phyloP scores from a whole-genome alignment of 2,329 filamentous ascomycete species.

The Penicillium crustosum region DNA sequence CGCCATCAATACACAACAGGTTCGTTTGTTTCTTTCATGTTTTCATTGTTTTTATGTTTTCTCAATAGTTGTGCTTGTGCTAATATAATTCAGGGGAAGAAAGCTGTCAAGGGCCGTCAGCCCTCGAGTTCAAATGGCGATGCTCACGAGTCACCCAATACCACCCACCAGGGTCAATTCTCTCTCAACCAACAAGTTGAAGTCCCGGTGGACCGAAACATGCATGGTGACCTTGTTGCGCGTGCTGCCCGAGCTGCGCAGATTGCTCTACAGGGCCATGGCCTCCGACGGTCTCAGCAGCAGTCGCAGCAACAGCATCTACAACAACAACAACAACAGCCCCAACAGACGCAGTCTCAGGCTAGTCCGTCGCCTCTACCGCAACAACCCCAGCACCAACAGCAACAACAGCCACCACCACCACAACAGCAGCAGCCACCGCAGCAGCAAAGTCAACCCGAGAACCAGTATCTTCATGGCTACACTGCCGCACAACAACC shows the following conservation, averaged over 20 bases:
- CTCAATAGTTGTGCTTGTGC: conserved; percentile 5
- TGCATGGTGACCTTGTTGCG: conserved; percentile 48
- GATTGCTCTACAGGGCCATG: conserved; percentile 48
- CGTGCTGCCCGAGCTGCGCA: conserved; percentile 50
- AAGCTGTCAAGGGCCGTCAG: conserved; percentile 39
- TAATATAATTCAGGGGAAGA: conserved; percentile 38
- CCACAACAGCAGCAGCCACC: conserved; percentile 25
- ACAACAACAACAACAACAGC: conserved; percentile 26
- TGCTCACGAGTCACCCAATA: conserved; percentile 36
- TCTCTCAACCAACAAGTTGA: conserved; percentile 41
- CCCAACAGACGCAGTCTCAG: conserved; percentile 24
- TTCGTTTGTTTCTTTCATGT: conserved; percentile 29
- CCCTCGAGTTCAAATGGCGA: conserved; percentile 40
- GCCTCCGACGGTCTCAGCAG: conserved; percentile 38
- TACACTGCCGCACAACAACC: conserved; percentile 37
- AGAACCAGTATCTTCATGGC: conserved; percentile 35
- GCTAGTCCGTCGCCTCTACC: conserved; percentile 18
- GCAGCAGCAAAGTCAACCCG: conserved; percentile 26
- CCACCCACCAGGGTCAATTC: conserved; percentile 45
- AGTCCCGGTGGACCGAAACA: conserved; percentile 42
- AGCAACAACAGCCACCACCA: conserved; percentile 22
- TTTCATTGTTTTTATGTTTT: not conserved
- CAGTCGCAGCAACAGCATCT: conserved; percentile 34
- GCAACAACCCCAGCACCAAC: conserved; percentile 35
- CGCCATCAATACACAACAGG: conserved; percentile 49